These are phyloP conservation scores for Euphorbia celastroides DNA, from an alignment of 441 rosid species.

Conservation along the genomic window DNA sequence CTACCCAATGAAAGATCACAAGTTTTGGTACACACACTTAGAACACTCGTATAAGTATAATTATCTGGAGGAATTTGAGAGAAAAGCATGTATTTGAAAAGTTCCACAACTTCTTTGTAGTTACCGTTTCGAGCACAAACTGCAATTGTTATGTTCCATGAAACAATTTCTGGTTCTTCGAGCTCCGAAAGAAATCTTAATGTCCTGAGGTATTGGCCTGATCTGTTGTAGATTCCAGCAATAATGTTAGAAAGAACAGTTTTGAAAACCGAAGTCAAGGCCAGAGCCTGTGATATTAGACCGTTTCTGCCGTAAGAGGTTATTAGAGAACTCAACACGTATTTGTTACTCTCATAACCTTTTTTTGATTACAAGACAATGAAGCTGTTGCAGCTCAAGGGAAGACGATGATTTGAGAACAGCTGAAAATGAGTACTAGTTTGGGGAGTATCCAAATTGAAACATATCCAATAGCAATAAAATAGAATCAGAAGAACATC, in stretches of 20 bases:
- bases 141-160: slow-evolving; percentile 74
- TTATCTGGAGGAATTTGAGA: slow-evolving; percentile 54
- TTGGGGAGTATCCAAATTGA: slow-evolving; percentile 47
- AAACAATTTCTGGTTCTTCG: slow-evolving; percentile 64
- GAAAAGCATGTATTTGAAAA: slow-evolving; percentile 51
- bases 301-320: slow-evolving; percentile 54
- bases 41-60: slow-evolving; percentile 65
- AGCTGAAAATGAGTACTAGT: slow-evolving; percentile 65
- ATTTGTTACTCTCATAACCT: slow-evolving; percentile 54
- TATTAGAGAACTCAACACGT: slow-evolving; percentile 66
- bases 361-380: slow-evolving; percentile 50
- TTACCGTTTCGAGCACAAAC: slow-evolving; percentile 63
- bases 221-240: slow-evolving; percentile 67
- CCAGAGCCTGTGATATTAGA: slow-evolving; percentile 44
- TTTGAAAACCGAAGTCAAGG: slow-evolving; percentile 36
- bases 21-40: slow-evolving; percentile 40
- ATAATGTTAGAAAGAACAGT: slow-evolving; percentile 41
- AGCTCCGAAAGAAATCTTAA: slow-evolving; percentile 53
- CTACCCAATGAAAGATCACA: slow-evolving; percentile 58
- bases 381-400: slow-evolving; percentile 53
- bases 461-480: slow-evolving; percentile 51
- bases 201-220: slow-evolving; percentile 48
- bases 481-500: slow-evolving; percentile 27
- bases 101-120: slow-evolving; percentile 47
- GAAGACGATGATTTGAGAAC: slow-evolving; percentile 37